Base-by-base conservation (phyloP, 768 basidiomycete species). In the Macrolepiota dolichaula region DNA sequence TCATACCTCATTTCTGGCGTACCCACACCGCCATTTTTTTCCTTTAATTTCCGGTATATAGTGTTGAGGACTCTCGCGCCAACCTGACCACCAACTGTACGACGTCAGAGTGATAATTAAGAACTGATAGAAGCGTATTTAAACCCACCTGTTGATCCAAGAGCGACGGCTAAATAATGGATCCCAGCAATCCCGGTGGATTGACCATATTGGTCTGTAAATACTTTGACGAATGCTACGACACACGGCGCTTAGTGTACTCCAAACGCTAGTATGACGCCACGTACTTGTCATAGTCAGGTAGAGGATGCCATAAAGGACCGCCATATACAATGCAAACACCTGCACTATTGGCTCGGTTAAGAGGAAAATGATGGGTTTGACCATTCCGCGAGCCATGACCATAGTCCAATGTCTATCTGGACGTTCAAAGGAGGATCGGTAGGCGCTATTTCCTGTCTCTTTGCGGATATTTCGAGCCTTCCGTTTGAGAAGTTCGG, bases 321-420 rank as follows among this genome's bases (percentile, higher is more conserved):
- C 79, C 1, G 83, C 81, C 76, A 85, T 79, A 62, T 86, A 87
- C 6, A 82, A 5, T 0, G 81, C 81, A 50, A 87, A 76, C 1
- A 86, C 71, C 67, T 85, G 86, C 38, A 89, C 76, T 63, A 88
- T 86, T 3, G 85, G 87, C 68, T 89, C 86, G 22, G 71, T 74
- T 1, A 53, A 63, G 51, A 87, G 82, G 44, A 89, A 74, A 6
- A 71, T 70, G 66, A 90, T 80, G 0, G 89, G 89, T 40, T 86
- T 81, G 22, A 80, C 61, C 62, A 90, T 74, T 0, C 85, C 76
- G 52, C 76, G 78, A 3, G 63, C 63, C 65, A 89, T 69, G 40
- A 85, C 70, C 1, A 69, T 59, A 62, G 71, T 72, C 80, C 78
- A 83, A 35, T 76, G 74, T 57, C 78, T 72, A 64, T 72, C 69